Evolutionary conservation across 352 stramenopile genomes (phyloP), one percentile per base, ranked within the genome.

Genomic region (Pythium phragmiticola): DNA sequence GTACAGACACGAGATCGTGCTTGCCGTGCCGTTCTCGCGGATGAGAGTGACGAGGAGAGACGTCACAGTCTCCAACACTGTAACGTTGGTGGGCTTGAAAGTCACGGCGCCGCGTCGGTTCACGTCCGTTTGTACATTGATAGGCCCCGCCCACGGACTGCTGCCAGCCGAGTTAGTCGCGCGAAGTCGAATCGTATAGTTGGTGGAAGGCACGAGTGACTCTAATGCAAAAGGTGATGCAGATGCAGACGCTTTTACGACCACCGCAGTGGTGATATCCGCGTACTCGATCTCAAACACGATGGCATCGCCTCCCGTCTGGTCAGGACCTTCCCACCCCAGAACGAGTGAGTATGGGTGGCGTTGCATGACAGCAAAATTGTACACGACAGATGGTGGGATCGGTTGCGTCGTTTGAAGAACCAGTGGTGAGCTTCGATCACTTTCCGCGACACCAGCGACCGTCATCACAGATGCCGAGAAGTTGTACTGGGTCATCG

Each of bases 1-100:
- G 46, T 80, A 78, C 4, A 60, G 50, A 52, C 81, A 88, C 4
- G 65, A 72, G 26, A 90, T 75, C 1, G 56, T 73, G 13, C 72
- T 74, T 0, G 75, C 74, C 19, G 70, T 79, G 11, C 81, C 81
- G 50, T 86, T 78, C 7, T 80, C 67, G 13, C 81, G 77, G 16
- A 81, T 13, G 4, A 90, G 56, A 19, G 73, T 47, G 13, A 87
- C 48, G 0, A 57, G 61, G 33, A 86, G 51, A 7, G 42, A 66
- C 1, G 66, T 68, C 4, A 19, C 42, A 51, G 87, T 85, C 62
- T 90, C 81, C 43, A 78, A 70, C 0, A 90, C 60, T 2, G 59
- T 76, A 0, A 63, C 57, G 12, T 66, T 65, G 0, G 17, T 26
- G 0, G 68, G 21, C 11, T 61, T 51, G 33, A 80, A 75, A 0